These are phyloP conservation scores for Ceratocystiopsis sp. DNA, from an alignment of 2,329 filamentous ascomycete species.

Conservation along the genomic window DNA sequence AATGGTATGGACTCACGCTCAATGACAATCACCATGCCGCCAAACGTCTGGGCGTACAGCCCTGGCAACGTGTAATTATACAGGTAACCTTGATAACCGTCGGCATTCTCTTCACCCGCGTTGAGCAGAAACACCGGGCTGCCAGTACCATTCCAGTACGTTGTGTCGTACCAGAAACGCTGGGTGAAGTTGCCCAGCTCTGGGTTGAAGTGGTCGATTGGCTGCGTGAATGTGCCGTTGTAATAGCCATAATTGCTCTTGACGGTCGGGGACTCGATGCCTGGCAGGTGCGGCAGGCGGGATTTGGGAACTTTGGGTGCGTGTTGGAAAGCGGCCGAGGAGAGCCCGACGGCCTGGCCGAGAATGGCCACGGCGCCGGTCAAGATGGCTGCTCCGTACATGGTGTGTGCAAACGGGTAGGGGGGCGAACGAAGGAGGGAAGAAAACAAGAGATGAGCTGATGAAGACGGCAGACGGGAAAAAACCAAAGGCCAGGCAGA, in stretches of 20 bases:
- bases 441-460: background rate
- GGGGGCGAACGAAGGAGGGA: background rate
- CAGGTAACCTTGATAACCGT: slow-evolving; percentile 13
- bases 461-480: background rate
- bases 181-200: slow-evolving; percentile 23
- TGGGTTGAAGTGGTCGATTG: slow-evolving; percentile 23
- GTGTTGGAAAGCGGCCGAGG: background rate
- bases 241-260: background rate
- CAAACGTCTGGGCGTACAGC: slow-evolving; percentile 19
- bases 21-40: slow-evolving; percentile 21
- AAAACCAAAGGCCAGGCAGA: background rate
- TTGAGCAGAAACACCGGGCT: slow-evolving; percentile 23
- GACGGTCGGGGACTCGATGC: background rate
- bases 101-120: slow-evolving; percentile 17
- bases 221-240: slow-evolving; percentile 19
- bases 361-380: background rate
- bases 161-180: slow-evolving; percentile 22
- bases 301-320: too few species aligned
- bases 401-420: background rate
- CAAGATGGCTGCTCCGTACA: background rate
- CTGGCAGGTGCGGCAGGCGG: slow-evolving; percentile 1
- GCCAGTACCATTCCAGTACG: slow-evolving; percentile 22
- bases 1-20: slow-evolving; percentile 13
- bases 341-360: background rate
- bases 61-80: slow-evolving; percentile 18